These are phyloP conservation scores for Neodidymelliopsis sp. DNA, from an alignment of 2,329 filamentous ascomycete species.

Conservation along the genomic window DNA sequence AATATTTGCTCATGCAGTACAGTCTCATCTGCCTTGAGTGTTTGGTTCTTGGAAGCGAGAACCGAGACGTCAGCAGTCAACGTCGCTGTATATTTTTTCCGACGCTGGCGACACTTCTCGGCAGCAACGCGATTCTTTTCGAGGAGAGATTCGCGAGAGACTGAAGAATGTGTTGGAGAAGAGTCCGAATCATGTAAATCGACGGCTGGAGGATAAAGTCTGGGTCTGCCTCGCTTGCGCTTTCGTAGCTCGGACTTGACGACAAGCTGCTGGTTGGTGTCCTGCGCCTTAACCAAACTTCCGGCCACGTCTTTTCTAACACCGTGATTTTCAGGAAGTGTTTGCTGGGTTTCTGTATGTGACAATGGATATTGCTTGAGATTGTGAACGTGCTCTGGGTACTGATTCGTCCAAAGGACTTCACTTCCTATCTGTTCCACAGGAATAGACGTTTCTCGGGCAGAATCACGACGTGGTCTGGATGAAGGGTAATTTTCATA, in stretches of 20 bases:
- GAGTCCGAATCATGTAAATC: constrained; percentile 37
- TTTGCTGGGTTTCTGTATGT: constrained; percentile 16
- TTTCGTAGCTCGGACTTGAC: constrained; percentile 36
- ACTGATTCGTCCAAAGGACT: constrained; percentile 26
- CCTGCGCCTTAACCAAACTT: constrained; percentile 14
- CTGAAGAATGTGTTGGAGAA: constrained; percentile 40
- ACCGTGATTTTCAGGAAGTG: constrained; percentile 36
- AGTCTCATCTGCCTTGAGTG: constrained; percentile 43
- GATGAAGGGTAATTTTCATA: constrained; percentile 40
- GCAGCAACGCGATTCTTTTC: constrained; percentile 76
- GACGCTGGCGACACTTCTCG: constrained; percentile 76
- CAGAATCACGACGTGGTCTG: constrained; percentile 9
- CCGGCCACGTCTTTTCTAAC: constrained; percentile 23
- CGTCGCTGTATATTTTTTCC: constrained; percentile 62
- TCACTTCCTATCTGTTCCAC: constrained; percentile 38
- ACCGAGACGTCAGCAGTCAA: constrained; percentile 56
- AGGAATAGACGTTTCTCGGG: constrained; percentile 33
- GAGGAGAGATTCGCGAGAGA: constrained; percentile 52
- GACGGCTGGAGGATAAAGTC: constrained; percentile 38
- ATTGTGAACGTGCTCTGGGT: constrained; percentile 7
- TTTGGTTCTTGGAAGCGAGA: constrained; percentile 43
- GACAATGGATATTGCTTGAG: constrained; percentile 9
- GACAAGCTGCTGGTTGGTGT: constrained; percentile 14
- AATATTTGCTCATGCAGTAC: constrained; percentile 45
- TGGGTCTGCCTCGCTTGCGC: constrained; percentile 45